A percentile compares a stretch with the other conserved stretches of the same genome.
Evolutionary conservation across 495 filamentous ascomycete genomes (phyloP).

Genomic region (Penicillium steckii): DNA sequence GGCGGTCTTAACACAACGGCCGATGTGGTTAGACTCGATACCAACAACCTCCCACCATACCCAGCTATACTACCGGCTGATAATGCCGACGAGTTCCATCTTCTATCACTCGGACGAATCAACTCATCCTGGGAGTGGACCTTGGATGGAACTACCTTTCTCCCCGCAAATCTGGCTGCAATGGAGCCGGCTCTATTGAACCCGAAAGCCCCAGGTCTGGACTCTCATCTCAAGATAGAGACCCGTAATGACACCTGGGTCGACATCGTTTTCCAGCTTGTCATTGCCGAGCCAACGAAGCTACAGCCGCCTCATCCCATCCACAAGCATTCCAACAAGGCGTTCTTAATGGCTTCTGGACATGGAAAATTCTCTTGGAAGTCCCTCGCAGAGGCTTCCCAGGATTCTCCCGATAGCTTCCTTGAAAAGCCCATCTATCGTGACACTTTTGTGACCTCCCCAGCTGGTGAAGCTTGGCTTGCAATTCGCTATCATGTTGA

Average conservation of each 20-base stretch:
- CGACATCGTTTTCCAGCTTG: constrained; percentile 46
- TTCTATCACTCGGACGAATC: constrained; percentile 31
- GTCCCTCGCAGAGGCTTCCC: constrained; percentile 40
- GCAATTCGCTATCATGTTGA: constrained; percentile 51
- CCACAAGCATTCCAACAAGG: constrained; percentile 57
- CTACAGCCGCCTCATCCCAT: constrained; percentile 44
- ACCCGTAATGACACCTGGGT: constrained; percentile 53
- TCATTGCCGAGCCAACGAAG: constrained; percentile 4
- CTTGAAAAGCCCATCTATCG: constrained; percentile 43
- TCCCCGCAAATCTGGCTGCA: constrained; percentile 10
- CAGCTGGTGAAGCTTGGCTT: constrained; percentile 28
- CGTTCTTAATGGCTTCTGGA: constrained; percentile 44
- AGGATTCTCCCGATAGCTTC: constrained; percentile 37
- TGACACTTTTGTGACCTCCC: constrained; percentile 43
- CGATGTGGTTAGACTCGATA: constrained; percentile 31
- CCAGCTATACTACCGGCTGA: constrained; percentile 28
- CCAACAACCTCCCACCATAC: constrained; percentile 33
- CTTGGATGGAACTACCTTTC: constrained; percentile 28
- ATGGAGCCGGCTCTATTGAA: constrained; percentile 35
- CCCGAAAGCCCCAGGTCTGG: constrained; percentile 13
- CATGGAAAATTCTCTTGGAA: constrained; percentile 39
- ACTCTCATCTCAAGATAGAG: constrained; percentile 36
- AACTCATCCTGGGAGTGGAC: constrained; percentile 41
- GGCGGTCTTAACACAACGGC: constrained; percentile 32
- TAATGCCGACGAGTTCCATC: constrained; percentile 34